phyloP scores from a whole-genome alignment of 345 rosid genomes.

The Aquilaria sinensis region DNA sequence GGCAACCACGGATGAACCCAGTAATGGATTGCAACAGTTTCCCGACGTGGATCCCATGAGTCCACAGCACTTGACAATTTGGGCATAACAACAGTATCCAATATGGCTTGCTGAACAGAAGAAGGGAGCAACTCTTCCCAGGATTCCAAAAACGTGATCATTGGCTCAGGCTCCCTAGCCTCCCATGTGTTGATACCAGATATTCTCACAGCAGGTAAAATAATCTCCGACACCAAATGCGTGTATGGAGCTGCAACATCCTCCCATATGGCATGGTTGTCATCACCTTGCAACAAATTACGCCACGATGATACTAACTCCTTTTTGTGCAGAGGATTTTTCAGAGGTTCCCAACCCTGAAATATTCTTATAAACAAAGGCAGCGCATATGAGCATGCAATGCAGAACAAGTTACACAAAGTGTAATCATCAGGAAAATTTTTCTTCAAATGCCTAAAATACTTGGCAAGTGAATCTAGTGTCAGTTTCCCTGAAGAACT shows the following conservation, averaged over 20 bases:
- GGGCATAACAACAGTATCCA: constrained; percentile 63
- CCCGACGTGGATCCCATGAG: constrained; percentile 78
- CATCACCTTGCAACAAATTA: constrained; percentile 59
- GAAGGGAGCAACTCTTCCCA: constrained; percentile 78
- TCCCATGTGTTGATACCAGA: constrained; percentile 90
- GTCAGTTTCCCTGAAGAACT: constrained; percentile 53
- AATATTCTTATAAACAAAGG: constrained; percentile 78
- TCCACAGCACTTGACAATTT: constrained; percentile 81
- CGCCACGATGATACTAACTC: constrained; percentile 61
- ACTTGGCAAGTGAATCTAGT: constrained; percentile 48
- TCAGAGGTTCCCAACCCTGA: constrained; percentile 95
- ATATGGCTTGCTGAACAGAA: constrained; percentile 50
- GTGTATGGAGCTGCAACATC: constrained; percentile 55
- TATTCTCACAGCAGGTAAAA: constrained; percentile 78
- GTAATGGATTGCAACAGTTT: constrained; percentile 77
- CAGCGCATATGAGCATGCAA: constrained; percentile 71
- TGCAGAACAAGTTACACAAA: constrained; percentile 65
- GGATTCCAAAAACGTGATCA: constrained; percentile 80
- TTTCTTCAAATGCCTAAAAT: constrained; percentile 45
- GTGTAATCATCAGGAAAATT: constrained; percentile 64
- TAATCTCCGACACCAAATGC: constrained; percentile 70
- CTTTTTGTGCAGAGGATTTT: constrained; percentile 55
- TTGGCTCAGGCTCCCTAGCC: constrained; percentile 88
- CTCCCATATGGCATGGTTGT: constrained; percentile 70
- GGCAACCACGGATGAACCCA: constrained; percentile 99